Conservation (phyloP, 2,329 filamentous ascomycete genomes). For the Fusarium acutatum region DNA sequence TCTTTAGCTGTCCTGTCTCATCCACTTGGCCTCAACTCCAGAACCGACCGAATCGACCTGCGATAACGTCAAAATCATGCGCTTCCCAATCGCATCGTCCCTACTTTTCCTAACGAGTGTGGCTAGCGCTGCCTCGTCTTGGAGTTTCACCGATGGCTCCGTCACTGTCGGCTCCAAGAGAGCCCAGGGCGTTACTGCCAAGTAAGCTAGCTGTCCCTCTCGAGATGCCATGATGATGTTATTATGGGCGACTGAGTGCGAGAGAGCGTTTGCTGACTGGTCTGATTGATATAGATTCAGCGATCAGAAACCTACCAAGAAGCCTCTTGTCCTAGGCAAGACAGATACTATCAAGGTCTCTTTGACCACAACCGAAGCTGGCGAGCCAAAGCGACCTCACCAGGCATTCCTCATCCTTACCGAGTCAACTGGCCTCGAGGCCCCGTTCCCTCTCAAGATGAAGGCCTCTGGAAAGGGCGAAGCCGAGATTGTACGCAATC, state of each 20-base stretch:
- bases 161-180: conserved; percentile 74
- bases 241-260: neutral
- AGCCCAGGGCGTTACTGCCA: conserved; percentile 69
- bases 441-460: conserved; percentile 82
- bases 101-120: conserved; percentile 59
- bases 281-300: conserved; percentile 60
- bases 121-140: conserved; percentile 65
- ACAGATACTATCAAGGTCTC: conserved; percentile 82
- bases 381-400: conserved; percentile 84
- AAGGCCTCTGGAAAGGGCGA: conserved; percentile 90
- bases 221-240: conserved; percentile 29
- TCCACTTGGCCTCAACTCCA: conserved; percentile 39
- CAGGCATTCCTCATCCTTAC: conserved; percentile 90
- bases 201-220: conserved; percentile 57
- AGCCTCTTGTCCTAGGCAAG: conserved; percentile 70
- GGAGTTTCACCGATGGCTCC: conserved; percentile 78
- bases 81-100: conserved; percentile 49
- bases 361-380: conserved; percentile 82
- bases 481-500: conserved; percentile 77
- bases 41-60: conserved; percentile 28
- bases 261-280: conserved; percentile 33
- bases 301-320: conserved; percentile 66
- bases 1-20: conserved; percentile 40
- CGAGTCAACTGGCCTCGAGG: conserved; percentile 82
- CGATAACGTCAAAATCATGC: conserved; percentile 45